These are phyloP conservation scores for Pachysandra terminalis DNA, from an alignment of 164 flowering plant genomes.

Conservation along the genomic window DNA sequence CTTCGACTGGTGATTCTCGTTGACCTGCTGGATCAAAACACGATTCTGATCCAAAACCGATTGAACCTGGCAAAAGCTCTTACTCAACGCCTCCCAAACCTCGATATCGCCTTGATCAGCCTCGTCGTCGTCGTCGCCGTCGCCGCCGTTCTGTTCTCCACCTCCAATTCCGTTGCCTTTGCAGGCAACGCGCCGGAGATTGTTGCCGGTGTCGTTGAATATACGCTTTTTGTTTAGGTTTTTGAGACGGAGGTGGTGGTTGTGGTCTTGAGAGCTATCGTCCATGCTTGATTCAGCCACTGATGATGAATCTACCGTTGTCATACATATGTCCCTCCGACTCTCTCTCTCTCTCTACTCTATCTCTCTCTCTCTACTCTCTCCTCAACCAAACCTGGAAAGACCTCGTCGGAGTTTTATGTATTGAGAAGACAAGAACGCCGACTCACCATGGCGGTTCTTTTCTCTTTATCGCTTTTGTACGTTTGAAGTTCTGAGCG, in stretches of 20 bases:
- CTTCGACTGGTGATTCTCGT: slow-evolving; percentile 63
- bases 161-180: too few relatives aligned
- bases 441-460: too few relatives aligned
- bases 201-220: slow-evolving; percentile 7
- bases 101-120: slow-evolving; percentile 26
- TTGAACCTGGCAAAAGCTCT: slow-evolving; percentile 43
- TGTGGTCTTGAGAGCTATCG: slow-evolving; percentile 3
- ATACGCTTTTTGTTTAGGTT: neutral
- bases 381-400: too few relatives aligned
- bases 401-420: too few relatives aligned
- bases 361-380: too few relatives aligned
- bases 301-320: slow-evolving; percentile 14
- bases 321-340: neutral
- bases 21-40: slow-evolving; percentile 47
- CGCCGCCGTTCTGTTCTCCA: too few relatives aligned
- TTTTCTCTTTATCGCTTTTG: too few relatives aligned
- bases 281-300: slow-evolving; percentile 28
- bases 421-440: too few relatives aligned
- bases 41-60: slow-evolving; percentile 56
- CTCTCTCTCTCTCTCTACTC: neutral
- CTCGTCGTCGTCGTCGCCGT: neutral
- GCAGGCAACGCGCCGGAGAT: neutral
- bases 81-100: slow-evolving; percentile 43
- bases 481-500: too few relatives aligned
- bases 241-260: neutral